phyloP scores from a whole-genome alignment of 371 early-diverging fungal genomes.

The Syncephalastrum sp. region DNA sequence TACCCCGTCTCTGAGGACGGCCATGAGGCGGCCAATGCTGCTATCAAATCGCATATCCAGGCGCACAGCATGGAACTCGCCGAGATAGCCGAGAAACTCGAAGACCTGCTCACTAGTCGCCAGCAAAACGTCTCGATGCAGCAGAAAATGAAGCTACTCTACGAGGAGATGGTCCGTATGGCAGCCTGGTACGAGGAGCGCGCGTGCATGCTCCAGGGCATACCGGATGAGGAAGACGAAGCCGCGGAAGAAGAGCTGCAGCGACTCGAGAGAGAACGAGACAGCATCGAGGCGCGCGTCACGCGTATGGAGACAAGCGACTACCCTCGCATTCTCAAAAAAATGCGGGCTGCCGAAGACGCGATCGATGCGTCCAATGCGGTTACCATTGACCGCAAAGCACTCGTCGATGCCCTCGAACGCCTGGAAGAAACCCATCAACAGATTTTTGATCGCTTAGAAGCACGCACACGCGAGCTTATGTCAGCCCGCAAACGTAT shows the following conservation, averaged over 20 bases:
- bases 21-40: slow-evolving; percentile 15
- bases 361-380: slow-evolving; percentile 42
- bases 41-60: slow-evolving; percentile 18
- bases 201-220: slow-evolving; percentile 1
- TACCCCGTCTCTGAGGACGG: slow-evolving; percentile 24
- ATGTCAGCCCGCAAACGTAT: slow-evolving; percentile 15
- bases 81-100: slow-evolving; percentile 28
- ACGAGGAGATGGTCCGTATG: slow-evolving; percentile 40
- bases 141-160: slow-evolving; percentile 33
- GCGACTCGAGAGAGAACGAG: slow-evolving; percentile 32
- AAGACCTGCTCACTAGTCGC: slow-evolving; percentile 31
- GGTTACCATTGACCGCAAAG: slow-evolving; percentile 33
- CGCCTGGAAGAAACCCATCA: slow-evolving; percentile 23
- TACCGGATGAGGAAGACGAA: slow-evolving; percentile 24
- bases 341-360: slow-evolving; percentile 27
- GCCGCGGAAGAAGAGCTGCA: slow-evolving; percentile 23
- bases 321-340: slow-evolving; percentile 19
- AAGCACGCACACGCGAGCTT: slow-evolving; percentile 21
- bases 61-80: slow-evolving; percentile 21
- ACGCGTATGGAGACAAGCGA: slow-evolving; percentile 33
- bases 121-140: slow-evolving; percentile 40
- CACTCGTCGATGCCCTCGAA: slow-evolving; percentile 32
- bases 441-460: slow-evolving; percentile 18
- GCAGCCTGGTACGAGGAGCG: slow-evolving; percentile 44
- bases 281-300: slow-evolving; percentile 22